Base-by-base conservation (phyloP, 140 eudicot genomes). In the Anethum foeniculum region DNA sequence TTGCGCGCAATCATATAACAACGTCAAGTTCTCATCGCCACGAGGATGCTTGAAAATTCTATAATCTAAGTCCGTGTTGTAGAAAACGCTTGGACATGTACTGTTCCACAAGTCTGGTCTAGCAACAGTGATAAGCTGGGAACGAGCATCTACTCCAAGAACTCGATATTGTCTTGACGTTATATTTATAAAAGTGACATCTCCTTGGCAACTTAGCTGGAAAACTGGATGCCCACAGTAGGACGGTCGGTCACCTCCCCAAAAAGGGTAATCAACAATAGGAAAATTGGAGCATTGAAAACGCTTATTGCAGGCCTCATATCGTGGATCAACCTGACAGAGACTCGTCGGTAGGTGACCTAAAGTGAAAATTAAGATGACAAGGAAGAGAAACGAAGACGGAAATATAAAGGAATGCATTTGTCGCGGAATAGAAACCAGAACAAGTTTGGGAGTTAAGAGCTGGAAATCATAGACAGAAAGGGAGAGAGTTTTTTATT, bases 211-310 rank as follows among this genome's bases (percentile, higher is more conserved):
- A 47, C 68, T 19, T n/a, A 92, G 75, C 47, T 75, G 46, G 69
- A 92, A 88, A 46, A 79, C 80, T 0, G 86, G 87, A 82, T 84
- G 84, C 48, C 97, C 95, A 64, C 97, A 92, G 9, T 84, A 19
- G 0, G 19, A 15, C 7, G 88, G 83, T 19, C 85, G 81, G 7
- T 2, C 34, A 1, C 19, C 77, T 71, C 88, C 92, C 90, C 88
- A 90, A 75, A 90, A 92, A 16, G 97, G 96, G 38, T 88, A 92
- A 4, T 77, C 83, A 6, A 90, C 51, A n/a, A 21, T 11, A 13
- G 5, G 10, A 1, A 58, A 0, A 41, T 15, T 46, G 14, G 87
- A 90, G 43, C 93, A 91, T 2, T 7, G 18, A 80, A 84, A 81
- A 25, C n/a, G 3, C 25, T 15, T 36, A 8, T 85, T 76, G 56